Base-by-base conservation (phyloP, 306 rosid genomes). In the Vigna trinervia region DNA sequence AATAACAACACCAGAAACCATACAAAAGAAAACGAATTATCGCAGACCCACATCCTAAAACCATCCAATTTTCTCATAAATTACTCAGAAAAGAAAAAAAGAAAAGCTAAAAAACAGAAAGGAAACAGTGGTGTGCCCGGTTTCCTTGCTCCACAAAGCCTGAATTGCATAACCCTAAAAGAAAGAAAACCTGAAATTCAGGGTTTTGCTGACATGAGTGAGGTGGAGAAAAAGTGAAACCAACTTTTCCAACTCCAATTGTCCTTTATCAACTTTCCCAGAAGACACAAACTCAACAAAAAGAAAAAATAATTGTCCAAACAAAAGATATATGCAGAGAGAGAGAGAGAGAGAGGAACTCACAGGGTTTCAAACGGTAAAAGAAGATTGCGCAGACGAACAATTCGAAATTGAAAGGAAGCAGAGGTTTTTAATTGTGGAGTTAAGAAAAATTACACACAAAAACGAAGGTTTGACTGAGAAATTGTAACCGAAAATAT, bases 301-400 rank as follows among this genome's bases (percentile, higher is more conserved):
- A 57, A 70, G 8, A 48, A 23, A 36, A 76, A n/a, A 75, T 17
- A 39, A 50, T 65, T 5, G 1, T 36, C 38, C 7, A 7, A 30
- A 30, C 34, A 30, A 4, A 30, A 34, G 5, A 32, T 1, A 56
- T 0, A 45, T 7, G 12, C 9, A 41, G 12, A 39, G 10, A 39
- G 20, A 32, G 67, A 62, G 15, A 53, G 6, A 70, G 19, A 32
- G 81, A 71, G 66, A 26, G 68, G 5, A 68, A 69, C 67, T 74
- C 65, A 58, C 81, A 79, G 71, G 80, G 19, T 80, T 77, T 66
- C 75, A 69, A 87, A 89, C 87, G 83, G 86, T 85, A 82, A 64
- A 43, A 43, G 51, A 64, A 51, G 43, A 45, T 10, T 8, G 14
- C 1, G 2, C 1, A 52, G 15, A 4, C 30, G 2, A 50, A 30